These are phyloP conservation scores for Aureobasidium sp. DNA, from an alignment of 2,329 filamentous ascomycete genomes.

Conservation along the genomic window DNA sequence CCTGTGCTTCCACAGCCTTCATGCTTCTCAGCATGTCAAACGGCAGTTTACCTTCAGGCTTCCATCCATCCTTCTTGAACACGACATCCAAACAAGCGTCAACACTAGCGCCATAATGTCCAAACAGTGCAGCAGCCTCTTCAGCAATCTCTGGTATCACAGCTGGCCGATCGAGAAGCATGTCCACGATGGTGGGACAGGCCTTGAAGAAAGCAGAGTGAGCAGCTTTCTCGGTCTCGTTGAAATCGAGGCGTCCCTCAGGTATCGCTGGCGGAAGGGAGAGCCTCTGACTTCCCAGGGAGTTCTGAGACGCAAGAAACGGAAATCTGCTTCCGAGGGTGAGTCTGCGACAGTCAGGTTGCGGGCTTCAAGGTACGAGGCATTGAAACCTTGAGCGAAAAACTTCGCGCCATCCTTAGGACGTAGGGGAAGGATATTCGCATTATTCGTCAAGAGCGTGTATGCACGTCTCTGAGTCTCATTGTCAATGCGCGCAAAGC, in stretches of 20 bases:
- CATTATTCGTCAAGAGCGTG: background rate
- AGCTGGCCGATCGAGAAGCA: background rate
- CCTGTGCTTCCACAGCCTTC: background rate
- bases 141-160: background rate
- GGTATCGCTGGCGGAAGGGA: slow-evolving; percentile 2
- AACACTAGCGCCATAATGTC: background rate
- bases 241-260: slow-evolving; percentile 3
- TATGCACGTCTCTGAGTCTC: slow-evolving; percentile 1
- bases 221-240: background rate
- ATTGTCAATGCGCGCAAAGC: background rate
- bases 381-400: background rate
- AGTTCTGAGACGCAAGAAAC: background rate
- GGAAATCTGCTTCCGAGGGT: background rate
- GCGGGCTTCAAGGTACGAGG: background rate
- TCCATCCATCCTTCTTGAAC: background rate
- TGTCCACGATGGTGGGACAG: background rate
- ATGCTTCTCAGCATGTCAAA: slow-evolving; percentile 1
- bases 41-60: background rate
- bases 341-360: background rate
- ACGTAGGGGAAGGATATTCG: background rate
- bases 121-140: background rate
- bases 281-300: background rate
- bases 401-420: background rate
- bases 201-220: background rate
- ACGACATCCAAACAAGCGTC: slow-evolving; percentile 7